These are phyloP conservation scores for Pestalotiopsis sp. DNA, from an alignment of 2,329 filamentous ascomycete genomes.

Conservation along the genomic window DNA sequence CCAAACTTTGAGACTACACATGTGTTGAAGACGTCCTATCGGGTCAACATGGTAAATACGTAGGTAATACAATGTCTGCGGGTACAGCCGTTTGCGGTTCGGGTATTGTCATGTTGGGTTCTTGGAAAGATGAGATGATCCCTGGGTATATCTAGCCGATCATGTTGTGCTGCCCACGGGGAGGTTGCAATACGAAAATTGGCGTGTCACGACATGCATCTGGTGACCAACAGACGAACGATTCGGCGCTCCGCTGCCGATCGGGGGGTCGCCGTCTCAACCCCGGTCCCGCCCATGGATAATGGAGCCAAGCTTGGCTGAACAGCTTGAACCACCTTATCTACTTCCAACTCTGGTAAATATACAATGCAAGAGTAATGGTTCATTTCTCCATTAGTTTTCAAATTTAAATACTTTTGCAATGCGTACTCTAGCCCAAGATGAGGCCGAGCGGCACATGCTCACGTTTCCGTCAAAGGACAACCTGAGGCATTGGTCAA, in stretches of 20 bases:
- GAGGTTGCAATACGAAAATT: no score
- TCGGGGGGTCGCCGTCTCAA: background rate
- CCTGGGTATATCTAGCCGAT: no score
- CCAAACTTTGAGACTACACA: no score
- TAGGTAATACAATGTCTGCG: no score
- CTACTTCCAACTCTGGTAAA: background rate
- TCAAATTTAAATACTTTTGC: conserved; percentile 53
- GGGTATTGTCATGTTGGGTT: no score
- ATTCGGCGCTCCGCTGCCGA: background rate
- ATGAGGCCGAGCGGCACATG: conserved; percentile 26
- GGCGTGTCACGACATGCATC: no score
- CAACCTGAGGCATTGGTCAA: conserved; percentile 24
- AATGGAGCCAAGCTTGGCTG: background rate
- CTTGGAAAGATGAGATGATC: no score
- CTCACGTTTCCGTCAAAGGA: conserved; percentile 18
- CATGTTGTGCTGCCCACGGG: no score
- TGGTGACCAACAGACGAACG: background rate
- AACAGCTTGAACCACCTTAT: background rate
- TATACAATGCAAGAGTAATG: no score
- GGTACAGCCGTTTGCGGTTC: no score
- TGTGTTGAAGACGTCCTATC: no score
- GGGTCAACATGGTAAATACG: no score
- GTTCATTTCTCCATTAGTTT: background rate
- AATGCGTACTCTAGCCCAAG: conserved; percentile 20
- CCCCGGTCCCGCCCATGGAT: background rate